Evolutionary conservation across 352 stramenopile genomes (phyloP).

Genomic region (Phytophthora vignae): DNA sequence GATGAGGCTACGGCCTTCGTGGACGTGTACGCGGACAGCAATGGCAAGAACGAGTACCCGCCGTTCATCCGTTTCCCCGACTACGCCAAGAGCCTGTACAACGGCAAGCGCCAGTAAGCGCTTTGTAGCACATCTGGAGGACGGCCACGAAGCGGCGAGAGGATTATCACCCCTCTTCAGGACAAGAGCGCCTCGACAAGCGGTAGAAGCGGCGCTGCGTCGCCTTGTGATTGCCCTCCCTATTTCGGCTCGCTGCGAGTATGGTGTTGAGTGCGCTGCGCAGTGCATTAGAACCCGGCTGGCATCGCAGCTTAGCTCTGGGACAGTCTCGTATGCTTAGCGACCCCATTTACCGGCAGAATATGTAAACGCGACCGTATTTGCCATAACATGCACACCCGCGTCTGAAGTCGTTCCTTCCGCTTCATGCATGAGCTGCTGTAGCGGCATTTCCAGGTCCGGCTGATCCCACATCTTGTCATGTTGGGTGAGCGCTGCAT

Average conservation of each 20-base stretch:
- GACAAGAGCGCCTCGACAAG: slow-evolving; percentile 37
- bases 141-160: slow-evolving; percentile 31
- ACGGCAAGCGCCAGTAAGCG: slow-evolving; percentile 73
- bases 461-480: no score
- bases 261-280: slow-evolving; percentile 30
- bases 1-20: slow-evolving; percentile 66
- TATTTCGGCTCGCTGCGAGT: slow-evolving; percentile 31
- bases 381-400: slow-evolving; percentile 9
- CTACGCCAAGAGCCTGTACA: slow-evolving; percentile 94
- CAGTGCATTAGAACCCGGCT: slow-evolving; percentile 27
- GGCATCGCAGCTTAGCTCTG: slow-evolving; percentile 41
- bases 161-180: slow-evolving; percentile 27
- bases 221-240: slow-evolving; percentile 16
- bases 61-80: slow-evolving; percentile 98
- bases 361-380: slow-evolving; percentile 44
- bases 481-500: slow-evolving; percentile 12
- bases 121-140: slow-evolving; percentile 4
- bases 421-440: background rate
- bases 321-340: slow-evolving; percentile 31
- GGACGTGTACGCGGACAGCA: slow-evolving; percentile 93
- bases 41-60: slow-evolving; percentile 92
- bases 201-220: slow-evolving; percentile 45
- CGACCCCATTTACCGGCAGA: slow-evolving; percentile 36
- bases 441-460: no score
- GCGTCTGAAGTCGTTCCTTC: background rate